phyloP scores from a whole-genome alignment of 2,329 filamentous ascomycete species.

The Talaromyces sp. region DNA sequence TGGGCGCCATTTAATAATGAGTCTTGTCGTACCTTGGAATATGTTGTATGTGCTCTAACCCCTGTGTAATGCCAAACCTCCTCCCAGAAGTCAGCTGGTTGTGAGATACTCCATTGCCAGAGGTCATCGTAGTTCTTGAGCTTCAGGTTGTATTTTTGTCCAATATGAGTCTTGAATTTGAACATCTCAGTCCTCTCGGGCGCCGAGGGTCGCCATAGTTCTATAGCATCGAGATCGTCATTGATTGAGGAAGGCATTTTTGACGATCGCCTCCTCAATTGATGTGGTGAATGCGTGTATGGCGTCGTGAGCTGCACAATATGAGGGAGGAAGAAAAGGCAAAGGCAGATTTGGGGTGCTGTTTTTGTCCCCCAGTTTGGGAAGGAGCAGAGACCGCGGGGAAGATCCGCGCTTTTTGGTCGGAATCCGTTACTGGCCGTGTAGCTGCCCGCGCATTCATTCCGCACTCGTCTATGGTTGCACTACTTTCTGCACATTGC shows the following conservation, averaged over 20 bases:
- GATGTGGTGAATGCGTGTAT: background rate
- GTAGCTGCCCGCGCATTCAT: background rate
- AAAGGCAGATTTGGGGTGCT: background rate
- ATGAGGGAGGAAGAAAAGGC: background rate
- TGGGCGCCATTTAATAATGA: too few species aligned
- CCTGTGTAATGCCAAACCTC: constrained; percentile 81
- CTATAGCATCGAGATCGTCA: constrained; percentile 25
- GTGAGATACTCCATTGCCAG: constrained; percentile 77
- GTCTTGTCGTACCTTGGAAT: constrained; percentile 32
- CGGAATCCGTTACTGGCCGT: background rate
- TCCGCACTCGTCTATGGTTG: background rate
- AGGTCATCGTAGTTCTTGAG: constrained; percentile 69
- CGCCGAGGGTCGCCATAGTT: constrained; percentile 69
- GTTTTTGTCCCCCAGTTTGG: background rate
- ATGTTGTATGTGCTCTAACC: constrained; percentile 64
- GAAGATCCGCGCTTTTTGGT: constrained; percentile 1
- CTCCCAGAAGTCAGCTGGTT: constrained; percentile 76
- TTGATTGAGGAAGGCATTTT: constrained; percentile 13
- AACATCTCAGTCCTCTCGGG: constrained; percentile 68
- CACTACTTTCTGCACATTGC: background rate
- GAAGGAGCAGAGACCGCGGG: background rate
- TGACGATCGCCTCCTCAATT: background rate
- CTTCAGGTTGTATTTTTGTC: constrained; percentile 60
- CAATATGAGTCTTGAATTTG: constrained; percentile 67
- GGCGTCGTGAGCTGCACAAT: background rate